Evolutionary conservation across 768 basidiomycete genomes (phyloP), one percentile per base, ranked within the genome.

Genomic region (Leccinum subgranulosum): DNA sequence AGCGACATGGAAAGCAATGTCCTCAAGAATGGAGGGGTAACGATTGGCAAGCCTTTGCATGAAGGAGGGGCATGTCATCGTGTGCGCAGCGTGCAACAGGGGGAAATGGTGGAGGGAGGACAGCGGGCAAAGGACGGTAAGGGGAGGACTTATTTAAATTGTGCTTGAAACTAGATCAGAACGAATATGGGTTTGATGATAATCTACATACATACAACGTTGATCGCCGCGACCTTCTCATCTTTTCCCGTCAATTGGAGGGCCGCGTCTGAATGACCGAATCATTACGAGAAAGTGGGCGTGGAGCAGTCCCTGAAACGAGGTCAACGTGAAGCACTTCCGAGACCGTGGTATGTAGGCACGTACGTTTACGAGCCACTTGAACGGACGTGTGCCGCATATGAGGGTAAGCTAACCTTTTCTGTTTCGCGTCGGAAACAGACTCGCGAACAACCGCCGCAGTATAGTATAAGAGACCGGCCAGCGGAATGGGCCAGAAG

Each of bases 1-100:
- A 3, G 73, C 69, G 27, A 75, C 60, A 64, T 77, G 70, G 57
- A 75, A 76, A 3, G 77, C 80, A 47, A 84, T 76, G 50, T 70
- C 67, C 64, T 80, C 76, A 47, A 77, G 58, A 28, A 66, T 29
- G 39, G 57, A 29, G 6, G 73, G 64, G 14, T 21, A 53, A 3
- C 34, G 48, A 3, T 7, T 34, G 12, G 51, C 69, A 21, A 72
- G 64, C 10, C 15, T 29, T 29, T 73, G 52, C 52, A 59, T 29
- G 12, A 60, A 55, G 2, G 57, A 34, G 45, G 64, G 51, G 36
- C 28, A 34, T 28, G 43, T 23, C 59, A 58, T 57, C 21, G 23
- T 28, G 17, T 47, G 47, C 34, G 6, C 14, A 8, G 58, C 14
- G 17, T 33, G 39, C 6, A 55, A 17, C 15, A 23, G 49, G 41